A percentile compares a stretch with the other conserved stretches of the same genome.
phyloP scores from a whole-genome alignment of 257 asterid species.

The Parsonsia alboflavescens region DNA sequence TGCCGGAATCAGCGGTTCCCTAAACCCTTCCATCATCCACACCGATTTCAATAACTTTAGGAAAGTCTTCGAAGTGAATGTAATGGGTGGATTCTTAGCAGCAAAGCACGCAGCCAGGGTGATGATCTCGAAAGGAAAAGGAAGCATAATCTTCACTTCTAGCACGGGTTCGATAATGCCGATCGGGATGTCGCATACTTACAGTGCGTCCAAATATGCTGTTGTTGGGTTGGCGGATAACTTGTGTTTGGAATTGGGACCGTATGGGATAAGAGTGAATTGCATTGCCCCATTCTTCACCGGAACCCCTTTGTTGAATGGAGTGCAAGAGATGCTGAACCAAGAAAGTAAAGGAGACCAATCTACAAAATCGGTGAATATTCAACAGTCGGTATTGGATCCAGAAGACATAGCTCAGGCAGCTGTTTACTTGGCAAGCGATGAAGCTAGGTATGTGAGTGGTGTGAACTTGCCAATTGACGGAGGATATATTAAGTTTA shows the following conservation, averaged over 20 bases:
- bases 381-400: constrained; percentile 1
- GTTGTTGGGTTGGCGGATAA: constrained; percentile 29
- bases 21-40: background rate
- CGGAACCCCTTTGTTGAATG: constrained; percentile 8
- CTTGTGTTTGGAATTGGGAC: constrained; percentile 28
- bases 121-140: constrained; percentile 26
- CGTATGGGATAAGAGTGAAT: constrained; percentile 30
- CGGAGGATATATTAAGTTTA: background rate
- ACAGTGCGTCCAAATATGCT: constrained; percentile 23
- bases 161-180: constrained; percentile 23
- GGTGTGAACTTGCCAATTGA: background rate
- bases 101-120: constrained; percentile 39
- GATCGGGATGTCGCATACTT: constrained; percentile 23
- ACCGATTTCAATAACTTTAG: background rate
- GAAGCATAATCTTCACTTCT: constrained; percentile 33
- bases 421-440: constrained; percentile 22
- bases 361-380: background rate
- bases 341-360: background rate
- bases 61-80: constrained; percentile 8
- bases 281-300: constrained; percentile 26
- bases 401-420: constrained; percentile 22
- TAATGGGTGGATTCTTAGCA: constrained; percentile 17
- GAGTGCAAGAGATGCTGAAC: background rate
- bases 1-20: background rate
- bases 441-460: background rate